Percentiles rank a stretch among this genome's conserved stretches.
Evolutionary conservation across 2,329 filamentous ascomycete species (phyloP).

Genomic region (Emmonsiellopsis sp.): DNA sequence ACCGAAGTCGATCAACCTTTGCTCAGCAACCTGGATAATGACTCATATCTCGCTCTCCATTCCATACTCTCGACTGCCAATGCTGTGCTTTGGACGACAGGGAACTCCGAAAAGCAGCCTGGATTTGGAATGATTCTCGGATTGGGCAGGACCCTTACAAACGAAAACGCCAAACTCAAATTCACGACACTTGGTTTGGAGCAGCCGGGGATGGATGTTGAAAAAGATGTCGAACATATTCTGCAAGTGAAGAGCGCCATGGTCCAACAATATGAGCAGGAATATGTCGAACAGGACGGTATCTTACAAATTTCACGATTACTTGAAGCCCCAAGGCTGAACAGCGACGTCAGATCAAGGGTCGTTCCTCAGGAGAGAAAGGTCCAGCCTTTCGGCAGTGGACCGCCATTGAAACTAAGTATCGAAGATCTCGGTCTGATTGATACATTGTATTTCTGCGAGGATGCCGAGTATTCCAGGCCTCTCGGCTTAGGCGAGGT

Average conservation of each 20-base stretch:
- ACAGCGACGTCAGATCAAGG: not conserved
- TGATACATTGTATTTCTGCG: constrained; percentile 8
- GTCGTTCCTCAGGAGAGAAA: constrained; percentile 2
- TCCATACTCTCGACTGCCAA: constrained; percentile 15
- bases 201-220: not conserved
- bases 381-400: not conserved
- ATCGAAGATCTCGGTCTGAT: constrained; percentile 10
- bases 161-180: constrained; percentile 4
- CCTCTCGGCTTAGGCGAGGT: constrained; percentile 4
- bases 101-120: not conserved
- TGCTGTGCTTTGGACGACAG: constrained; percentile 25
- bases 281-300: not conserved
- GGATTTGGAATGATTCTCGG: constrained; percentile 4
- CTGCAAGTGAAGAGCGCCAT: constrained; percentile 5
- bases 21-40: constrained; percentile 10
- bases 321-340: not conserved
- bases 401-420: constrained; percentile 4
- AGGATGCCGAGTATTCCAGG: constrained; percentile 4
- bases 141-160: constrained; percentile 9
- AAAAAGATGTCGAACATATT: not conserved
- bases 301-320: not conserved
- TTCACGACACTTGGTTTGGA: not conserved
- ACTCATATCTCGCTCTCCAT: constrained; percentile 15
- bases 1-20: constrained; percentile 11
- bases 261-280: not conserved